Evolutionary conservation across 2,329 filamentous ascomycete species (phyloP).

Genomic region (Fusarium pilosicola): DNA sequence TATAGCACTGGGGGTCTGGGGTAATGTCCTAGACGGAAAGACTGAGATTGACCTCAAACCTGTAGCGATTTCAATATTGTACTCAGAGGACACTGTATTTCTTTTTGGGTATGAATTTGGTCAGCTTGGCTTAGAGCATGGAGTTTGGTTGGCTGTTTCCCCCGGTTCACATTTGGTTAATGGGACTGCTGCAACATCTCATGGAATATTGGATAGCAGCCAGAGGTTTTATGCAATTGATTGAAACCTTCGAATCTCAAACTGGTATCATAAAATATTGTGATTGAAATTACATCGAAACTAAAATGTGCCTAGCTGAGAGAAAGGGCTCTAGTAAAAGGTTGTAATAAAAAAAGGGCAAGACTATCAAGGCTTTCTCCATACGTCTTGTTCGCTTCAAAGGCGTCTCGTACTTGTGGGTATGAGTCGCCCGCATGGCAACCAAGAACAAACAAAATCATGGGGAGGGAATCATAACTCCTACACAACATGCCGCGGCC

Average conservation of each 20-base stretch:
- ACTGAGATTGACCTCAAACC: background rate
- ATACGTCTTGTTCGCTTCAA: constrained; percentile 43
- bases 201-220: background rate
- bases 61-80: background rate
- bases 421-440: constrained; percentile 38
- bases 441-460: constrained; percentile 39
- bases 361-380: constrained; percentile 50
- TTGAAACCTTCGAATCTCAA: constrained; percentile 36
- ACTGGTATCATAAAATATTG: constrained; percentile 59
- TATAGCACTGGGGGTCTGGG: constrained; percentile 54
- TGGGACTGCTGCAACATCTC: constrained; percentile 2
- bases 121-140: constrained; percentile 36
- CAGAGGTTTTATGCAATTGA: constrained; percentile 6
- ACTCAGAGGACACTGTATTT: constrained; percentile 10
- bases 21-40: constrained; percentile 18
- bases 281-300: constrained; percentile 59
- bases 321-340: constrained; percentile 48
- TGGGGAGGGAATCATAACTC: constrained; percentile 43
- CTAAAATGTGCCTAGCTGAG: constrained; percentile 53
- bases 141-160: constrained; percentile 33
- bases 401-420: constrained; percentile 33
- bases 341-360: constrained; percentile 50
- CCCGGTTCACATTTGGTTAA: background rate
- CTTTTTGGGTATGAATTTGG: constrained; percentile 3
- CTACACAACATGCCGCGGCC: constrained; percentile 38